Percentiles rank a stretch among this genome's conserved stretches.
Evolutionary conservation across 345 rosid species (phyloP).

Genomic region (Ricinus communis): DNA sequence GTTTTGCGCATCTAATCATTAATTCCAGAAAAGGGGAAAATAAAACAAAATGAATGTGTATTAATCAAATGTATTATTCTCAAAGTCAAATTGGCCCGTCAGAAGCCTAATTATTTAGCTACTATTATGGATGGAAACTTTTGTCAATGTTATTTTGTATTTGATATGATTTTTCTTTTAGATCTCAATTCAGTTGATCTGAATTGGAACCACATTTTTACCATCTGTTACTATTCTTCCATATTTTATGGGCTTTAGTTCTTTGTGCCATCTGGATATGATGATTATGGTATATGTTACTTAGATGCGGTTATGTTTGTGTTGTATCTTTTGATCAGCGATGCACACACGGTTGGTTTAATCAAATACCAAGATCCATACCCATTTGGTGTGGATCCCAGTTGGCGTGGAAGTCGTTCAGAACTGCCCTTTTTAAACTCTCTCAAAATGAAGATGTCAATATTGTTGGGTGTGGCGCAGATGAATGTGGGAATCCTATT

Average conservation of each 20-base stretch:
- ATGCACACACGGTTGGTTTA: conserved; percentile 72
- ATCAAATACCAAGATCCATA: conserved; percentile 76
- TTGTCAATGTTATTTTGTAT: background rate
- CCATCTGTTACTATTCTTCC: background rate
- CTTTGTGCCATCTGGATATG: background rate
- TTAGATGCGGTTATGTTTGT: background rate
- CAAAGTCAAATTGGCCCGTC: background rate
- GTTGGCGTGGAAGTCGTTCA: conserved; percentile 98
- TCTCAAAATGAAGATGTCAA: conserved; percentile 98
- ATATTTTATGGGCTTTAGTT: background rate
- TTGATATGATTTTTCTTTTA: background rate
- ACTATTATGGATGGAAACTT: conserved; percentile 2
- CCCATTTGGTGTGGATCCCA: conserved; percentile 98
- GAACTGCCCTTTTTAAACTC: conserved; percentile 94
- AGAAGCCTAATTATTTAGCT: background rate
- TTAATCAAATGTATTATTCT: background rate
- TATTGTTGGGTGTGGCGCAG: conserved; percentile 85
- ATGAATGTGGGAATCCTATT: conserved; percentile 86
- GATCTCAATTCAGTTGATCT: background rate
- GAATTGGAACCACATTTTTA: background rate
- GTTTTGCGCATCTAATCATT: background rate
- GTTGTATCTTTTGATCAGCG: conserved; percentile 48
- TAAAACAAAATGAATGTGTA: background rate
- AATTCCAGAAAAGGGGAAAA: background rate
- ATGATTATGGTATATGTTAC: conserved; percentile 4